These are phyloP conservation scores for Elongisporangium anandrum DNA, from an alignment of 352 stramenopile species.

Conservation along the genomic window DNA sequence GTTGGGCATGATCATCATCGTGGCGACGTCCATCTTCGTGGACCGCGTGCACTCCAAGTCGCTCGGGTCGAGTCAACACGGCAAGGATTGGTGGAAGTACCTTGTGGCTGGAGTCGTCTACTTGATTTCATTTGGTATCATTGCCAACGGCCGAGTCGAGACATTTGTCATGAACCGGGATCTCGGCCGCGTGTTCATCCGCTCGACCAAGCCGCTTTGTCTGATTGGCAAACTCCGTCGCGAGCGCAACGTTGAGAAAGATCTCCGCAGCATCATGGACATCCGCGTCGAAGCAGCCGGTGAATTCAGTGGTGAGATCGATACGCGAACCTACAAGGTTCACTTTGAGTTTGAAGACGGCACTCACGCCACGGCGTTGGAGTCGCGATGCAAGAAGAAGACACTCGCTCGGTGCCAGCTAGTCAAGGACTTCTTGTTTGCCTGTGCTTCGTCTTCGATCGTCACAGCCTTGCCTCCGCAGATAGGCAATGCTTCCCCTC, in stretches of 20 bases:
- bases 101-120: constrained; percentile 51
- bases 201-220: constrained; percentile 51
- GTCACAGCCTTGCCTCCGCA: not conserved
- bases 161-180: constrained; percentile 61
- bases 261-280: constrained; percentile 51
- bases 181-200: constrained; percentile 22
- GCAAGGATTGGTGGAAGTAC: constrained; percentile 65
- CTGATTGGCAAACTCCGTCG: constrained; percentile 24
- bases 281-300: constrained; percentile 59
- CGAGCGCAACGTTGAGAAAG: constrained; percentile 34
- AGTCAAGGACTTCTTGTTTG: constrained; percentile 50
- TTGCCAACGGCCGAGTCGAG: constrained; percentile 54
- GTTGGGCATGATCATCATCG: constrained; percentile 40
- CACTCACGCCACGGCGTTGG: constrained; percentile 40
- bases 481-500: not conserved
- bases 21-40: constrained; percentile 54
- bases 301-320: constrained; percentile 61
- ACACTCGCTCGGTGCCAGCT: constrained; percentile 41
- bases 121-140: constrained; percentile 29
- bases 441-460: not conserved
- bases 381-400: constrained; percentile 58
- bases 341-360: constrained; percentile 73
- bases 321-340: constrained; percentile 67
- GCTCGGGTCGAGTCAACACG: constrained; percentile 2
- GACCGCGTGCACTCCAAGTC: constrained; percentile 37